Evolutionary conservation across 1,139 yeast species (phyloP).

Genomic region (Taphrina flavorubra): DNA sequence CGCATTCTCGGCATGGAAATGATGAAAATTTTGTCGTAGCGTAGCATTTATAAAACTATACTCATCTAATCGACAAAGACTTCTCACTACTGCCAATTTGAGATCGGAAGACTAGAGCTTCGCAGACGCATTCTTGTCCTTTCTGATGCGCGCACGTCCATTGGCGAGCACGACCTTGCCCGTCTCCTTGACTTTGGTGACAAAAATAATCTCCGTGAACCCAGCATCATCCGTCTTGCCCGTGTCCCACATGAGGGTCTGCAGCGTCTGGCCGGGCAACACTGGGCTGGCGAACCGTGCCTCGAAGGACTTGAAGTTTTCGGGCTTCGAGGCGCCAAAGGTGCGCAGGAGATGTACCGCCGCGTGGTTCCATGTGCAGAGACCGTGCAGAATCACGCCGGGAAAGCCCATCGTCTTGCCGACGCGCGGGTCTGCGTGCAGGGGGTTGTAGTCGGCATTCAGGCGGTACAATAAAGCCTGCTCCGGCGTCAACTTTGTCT

Average conservation of each 20-base stretch:
- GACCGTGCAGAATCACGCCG: constrained; percentile 37
- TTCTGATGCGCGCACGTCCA: constrained; percentile 36
- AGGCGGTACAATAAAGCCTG: constrained; percentile 36
- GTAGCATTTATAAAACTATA: neutral
- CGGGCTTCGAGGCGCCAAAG: constrained; percentile 27
- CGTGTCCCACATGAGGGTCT: constrained; percentile 34
- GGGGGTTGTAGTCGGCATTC: constrained; percentile 39
- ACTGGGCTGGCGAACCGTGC: constrained; percentile 38
- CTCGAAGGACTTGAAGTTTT: constrained; percentile 28
- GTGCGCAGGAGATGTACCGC: constrained; percentile 39
- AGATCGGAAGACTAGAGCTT: neutral
- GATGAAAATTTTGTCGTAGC: neutral
- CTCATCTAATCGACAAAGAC: too few species aligned
- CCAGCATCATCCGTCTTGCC: constrained; percentile 16
- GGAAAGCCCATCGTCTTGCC: constrained; percentile 37
- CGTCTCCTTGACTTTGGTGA: constrained; percentile 35
- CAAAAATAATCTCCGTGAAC: constrained; percentile 31
- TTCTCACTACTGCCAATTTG: too few species aligned
- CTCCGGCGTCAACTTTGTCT: constrained; percentile 37
- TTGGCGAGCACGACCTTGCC: constrained; percentile 37
- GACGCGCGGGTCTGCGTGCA: constrained; percentile 38
- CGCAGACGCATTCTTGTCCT: constrained; percentile 8
- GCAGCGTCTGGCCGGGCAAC: constrained; percentile 38
- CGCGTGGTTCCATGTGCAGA: constrained; percentile 35
- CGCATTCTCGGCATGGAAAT: neutral